These are phyloP conservation scores for Homolaphlyctis polyrhiza DNA, from an alignment of 371 early-diverging fungal genomes.

Conservation along the genomic window DNA sequence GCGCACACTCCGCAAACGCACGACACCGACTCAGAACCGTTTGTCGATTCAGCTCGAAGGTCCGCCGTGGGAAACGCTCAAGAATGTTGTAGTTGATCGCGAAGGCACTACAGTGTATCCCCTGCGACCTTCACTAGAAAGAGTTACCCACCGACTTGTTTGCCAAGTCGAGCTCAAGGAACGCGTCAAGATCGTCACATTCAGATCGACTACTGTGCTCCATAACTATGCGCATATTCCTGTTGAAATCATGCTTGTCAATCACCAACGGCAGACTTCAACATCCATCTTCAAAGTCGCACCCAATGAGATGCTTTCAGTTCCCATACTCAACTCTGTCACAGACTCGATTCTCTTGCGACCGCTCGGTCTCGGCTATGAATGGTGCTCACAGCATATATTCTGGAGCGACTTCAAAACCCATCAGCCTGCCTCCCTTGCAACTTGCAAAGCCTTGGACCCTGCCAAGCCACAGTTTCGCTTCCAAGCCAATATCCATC, in stretches of 20 bases:
- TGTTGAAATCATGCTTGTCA: slow-evolving; percentile 76
- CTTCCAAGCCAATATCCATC: slow-evolving; percentile 60
- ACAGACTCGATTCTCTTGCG: slow-evolving; percentile 71
- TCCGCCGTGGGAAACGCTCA: slow-evolving; percentile 85
- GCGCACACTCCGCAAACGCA: slow-evolving; percentile 77
- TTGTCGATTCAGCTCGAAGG: slow-evolving; percentile 82
- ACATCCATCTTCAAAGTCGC: slow-evolving; percentile 24
- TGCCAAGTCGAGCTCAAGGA: slow-evolving; percentile 80
- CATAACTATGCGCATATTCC: slow-evolving; percentile 75
- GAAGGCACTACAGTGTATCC: slow-evolving; percentile 75
- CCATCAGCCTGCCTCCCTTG: slow-evolving; percentile 21
- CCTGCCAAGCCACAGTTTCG: slow-evolving; percentile 61
- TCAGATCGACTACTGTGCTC: slow-evolving; percentile 78
- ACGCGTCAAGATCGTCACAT: slow-evolving; percentile 87
- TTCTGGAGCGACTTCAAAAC: slow-evolving; percentile 64
- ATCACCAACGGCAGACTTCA: slow-evolving; percentile 46
- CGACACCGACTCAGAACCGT: slow-evolving; percentile 48
- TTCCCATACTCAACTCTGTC: slow-evolving; percentile 83
- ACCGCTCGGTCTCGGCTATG: slow-evolving; percentile 80
- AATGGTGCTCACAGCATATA: slow-evolving; percentile 65
- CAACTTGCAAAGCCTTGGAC: slow-evolving; percentile 49
- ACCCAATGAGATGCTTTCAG: slow-evolving; percentile 76
- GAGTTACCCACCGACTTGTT: slow-evolving; percentile 76
- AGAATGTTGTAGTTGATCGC: slow-evolving; percentile 78
- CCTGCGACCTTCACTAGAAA: slow-evolving; percentile 72